These are phyloP conservation scores for Epichloe typhina DNA, from an alignment of 2,329 filamentous ascomycete genomes.

Conservation along the genomic window DNA sequence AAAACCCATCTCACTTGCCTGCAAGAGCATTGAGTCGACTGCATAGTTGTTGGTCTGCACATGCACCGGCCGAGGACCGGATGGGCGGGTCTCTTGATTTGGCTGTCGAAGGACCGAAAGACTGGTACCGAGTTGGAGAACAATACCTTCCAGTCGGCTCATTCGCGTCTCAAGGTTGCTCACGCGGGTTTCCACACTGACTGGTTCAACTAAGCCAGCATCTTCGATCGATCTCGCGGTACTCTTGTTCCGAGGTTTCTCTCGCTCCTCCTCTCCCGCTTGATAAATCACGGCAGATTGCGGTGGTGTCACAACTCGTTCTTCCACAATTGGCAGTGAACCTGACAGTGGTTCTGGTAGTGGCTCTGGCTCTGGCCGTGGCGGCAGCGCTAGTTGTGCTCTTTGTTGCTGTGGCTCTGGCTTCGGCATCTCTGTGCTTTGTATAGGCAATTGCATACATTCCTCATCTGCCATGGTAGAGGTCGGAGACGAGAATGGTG, in stretches of 20 bases:
- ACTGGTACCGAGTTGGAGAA: conserved; percentile 35
- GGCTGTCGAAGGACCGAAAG: conserved; percentile 24
- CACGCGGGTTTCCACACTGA: conserved; percentile 40
- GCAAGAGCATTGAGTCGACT: neutral
- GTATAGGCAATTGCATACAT: conserved; percentile 16
- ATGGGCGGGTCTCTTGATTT: conserved; percentile 17
- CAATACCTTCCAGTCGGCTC: conserved; percentile 37
- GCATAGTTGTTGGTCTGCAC: neutral
- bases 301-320: neutral
- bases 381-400: conserved; percentile 1
- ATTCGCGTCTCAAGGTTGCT: conserved; percentile 37
- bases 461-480: conserved; percentile 31
- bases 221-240: neutral
- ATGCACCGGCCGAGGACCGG: neutral
- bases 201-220: conserved; percentile 24
- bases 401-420: conserved; percentile 13
- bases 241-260: neutral
- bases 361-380: conserved; percentile 18
- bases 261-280: neutral
- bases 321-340: neutral
- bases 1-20: neutral
- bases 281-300: neutral
- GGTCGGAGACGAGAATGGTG: conserved; percentile 35
- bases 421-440: conserved; percentile 6
- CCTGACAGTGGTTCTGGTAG: conserved; percentile 1